Evolutionary conservation across 1,139 yeast genomes (phyloP), one percentile per base, ranked within the genome.

Genomic region (Maudiozyma humilis): DNA sequence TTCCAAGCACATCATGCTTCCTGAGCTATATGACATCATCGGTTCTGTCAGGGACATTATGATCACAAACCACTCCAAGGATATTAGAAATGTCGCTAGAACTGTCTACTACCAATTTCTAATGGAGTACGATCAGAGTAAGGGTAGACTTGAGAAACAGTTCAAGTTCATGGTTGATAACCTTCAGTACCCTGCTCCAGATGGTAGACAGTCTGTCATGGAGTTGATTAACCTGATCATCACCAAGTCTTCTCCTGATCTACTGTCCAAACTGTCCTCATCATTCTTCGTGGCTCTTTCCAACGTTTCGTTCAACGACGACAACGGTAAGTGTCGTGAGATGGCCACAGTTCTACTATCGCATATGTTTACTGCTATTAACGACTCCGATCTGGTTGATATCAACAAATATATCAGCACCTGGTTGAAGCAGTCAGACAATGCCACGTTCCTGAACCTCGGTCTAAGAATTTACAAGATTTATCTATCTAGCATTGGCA

Each of bases 41-140:
- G 95, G 86, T 49, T 73, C 73, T 42, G 82, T 89, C 3, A 75
- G 94, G 3, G 77, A 79, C 48, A 82, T 88, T 30, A 85, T 93
- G 96, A 80, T 91, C 25, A 91, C 95, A 1, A 87, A 86, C 61
- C 96, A 88, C 50, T 73, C 91, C 10, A 76, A 76, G 45, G 88
- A 82, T 56, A 84, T 89, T 43, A 74, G 98, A 49, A 93, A 85
- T 56, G 80, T 85, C 65, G 80, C 97, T 8, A 76, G 97, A 63
- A 76, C 86, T 51, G 79, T 85, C 1, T 93, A 79, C 62, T 84
- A 79, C 63, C 91, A 82, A 57, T 93, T 91, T 56, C 67, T 91
- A 56, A 84, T 89, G 82, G 96, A 88, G 56, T 91, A 86, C 57
- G 97, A 95, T 55, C 97, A 91, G 66, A 89, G 97, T 29, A 76